phyloP scores from a whole-genome alignment of 2,329 filamentous ascomycete species.

The Apiospora pterosperma region DNA sequence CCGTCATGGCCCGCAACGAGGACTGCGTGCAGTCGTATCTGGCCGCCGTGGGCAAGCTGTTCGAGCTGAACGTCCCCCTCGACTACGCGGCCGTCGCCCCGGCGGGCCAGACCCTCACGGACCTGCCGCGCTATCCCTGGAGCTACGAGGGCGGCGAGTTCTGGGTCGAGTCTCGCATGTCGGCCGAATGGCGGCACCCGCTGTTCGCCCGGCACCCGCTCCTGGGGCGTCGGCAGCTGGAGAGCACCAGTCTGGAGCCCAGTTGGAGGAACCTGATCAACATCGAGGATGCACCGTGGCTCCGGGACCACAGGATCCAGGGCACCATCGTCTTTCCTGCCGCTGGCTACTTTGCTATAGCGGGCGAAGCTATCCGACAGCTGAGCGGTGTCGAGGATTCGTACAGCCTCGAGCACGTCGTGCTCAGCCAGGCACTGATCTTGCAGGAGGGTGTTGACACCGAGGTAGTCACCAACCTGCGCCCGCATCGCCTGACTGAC shows the following conservation, averaged over 20 bases:
- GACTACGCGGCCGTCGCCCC: conserved; percentile 10
- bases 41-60: not conserved
- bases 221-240: conserved; percentile 13
- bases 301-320: conserved; percentile 30
- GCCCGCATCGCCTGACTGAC: not conserved
- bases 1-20: not conserved
- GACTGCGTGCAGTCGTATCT: not conserved
- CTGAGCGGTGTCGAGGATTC: conserved; percentile 17
- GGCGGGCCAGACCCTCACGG: conserved; percentile 11
- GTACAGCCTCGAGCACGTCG: not conserved
- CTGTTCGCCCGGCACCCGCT: conserved; percentile 22
- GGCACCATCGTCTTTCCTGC: conserved; percentile 31
- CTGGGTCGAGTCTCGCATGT: conserved; percentile 21
- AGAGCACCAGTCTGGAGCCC: not conserved
- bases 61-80: conserved; percentile 17
- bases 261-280: conserved; percentile 27
- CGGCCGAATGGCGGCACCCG: conserved; percentile 17
- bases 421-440: not conserved
- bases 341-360: conserved; percentile 34
- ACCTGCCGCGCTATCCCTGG: conserved; percentile 27
- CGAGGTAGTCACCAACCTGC: not conserved
- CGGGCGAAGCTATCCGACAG: conserved; percentile 31
- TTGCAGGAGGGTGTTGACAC: not conserved
- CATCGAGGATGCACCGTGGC: conserved; percentile 31
- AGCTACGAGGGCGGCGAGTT: conserved; percentile 18